Percentiles rank a stretch among this genome's conserved stretches.
These are phyloP conservation scores for Eucalyptus grandis DNA, from an alignment of 345 rosid genomes.

Conservation along the genomic window DNA sequence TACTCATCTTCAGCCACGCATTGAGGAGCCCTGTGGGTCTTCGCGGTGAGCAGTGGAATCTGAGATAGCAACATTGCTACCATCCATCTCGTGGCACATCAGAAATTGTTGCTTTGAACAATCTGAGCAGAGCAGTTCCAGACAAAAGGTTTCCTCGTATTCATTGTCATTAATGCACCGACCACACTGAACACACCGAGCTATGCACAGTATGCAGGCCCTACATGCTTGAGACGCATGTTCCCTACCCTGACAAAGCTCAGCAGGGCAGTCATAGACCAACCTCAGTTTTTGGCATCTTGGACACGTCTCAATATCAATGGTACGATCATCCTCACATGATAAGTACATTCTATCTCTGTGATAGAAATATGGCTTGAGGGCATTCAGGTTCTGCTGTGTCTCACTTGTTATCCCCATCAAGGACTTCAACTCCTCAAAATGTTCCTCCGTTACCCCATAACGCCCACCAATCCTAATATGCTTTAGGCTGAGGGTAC, in stretches of 20 bases:
- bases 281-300: conserved; percentile 65
- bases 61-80: neutral
- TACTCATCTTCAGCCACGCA: conserved; percentile 26
- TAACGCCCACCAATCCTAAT: conserved; percentile 68
- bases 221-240: conserved; percentile 38
- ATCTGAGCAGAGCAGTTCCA: conserved; percentile 61
- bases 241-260: conserved; percentile 52
- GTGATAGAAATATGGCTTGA: conserved; percentile 55
- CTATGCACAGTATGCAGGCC: conserved; percentile 79
- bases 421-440: conserved; percentile 49
- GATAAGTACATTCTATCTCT: conserved; percentile 48
- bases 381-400: conserved; percentile 7
- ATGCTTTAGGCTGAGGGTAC: conserved; percentile 47
- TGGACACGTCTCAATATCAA: conserved; percentile 90
- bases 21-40: neutral
- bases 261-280: conserved; percentile 86
- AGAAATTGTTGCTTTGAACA: conserved; percentile 24
- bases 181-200: conserved; percentile 81
- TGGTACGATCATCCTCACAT: conserved; percentile 56
- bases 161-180: conserved; percentile 69
- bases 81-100: conserved; percentile 19
- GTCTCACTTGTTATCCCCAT: conserved; percentile 22
- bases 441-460: conserved; percentile 58
- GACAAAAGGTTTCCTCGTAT: conserved; percentile 77
- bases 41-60: conserved; percentile 4